Evolutionary conservation across 805 yeast species (phyloP).

Genomic region (Barnettozyma populi): DNA sequence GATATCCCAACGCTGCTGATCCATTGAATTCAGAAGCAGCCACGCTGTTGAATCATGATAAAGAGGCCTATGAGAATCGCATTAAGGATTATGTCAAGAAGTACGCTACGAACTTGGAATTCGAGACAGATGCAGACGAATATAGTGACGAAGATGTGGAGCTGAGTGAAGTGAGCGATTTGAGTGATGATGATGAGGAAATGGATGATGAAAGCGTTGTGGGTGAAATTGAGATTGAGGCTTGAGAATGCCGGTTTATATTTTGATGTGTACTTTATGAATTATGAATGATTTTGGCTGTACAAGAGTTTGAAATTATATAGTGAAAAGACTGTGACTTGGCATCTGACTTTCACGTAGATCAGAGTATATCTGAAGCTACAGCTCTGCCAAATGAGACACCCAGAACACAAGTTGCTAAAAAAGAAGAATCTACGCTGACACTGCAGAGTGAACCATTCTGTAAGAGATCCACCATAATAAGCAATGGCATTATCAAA

Average conservation of each 20-base stretch:
- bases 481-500: no score
- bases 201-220: slow-evolving; percentile 17
- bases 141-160: slow-evolving; percentile 40
- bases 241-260: background rate
- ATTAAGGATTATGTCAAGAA: slow-evolving; percentile 69
- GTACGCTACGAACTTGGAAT: slow-evolving; percentile 49
- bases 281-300: background rate
- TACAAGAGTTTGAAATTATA: no score
- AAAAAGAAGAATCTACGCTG: no score
- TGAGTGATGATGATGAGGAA: slow-evolving; percentile 21
- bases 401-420: no score
- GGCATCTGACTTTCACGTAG: no score
- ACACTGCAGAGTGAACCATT: no score
- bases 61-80: slow-evolving; percentile 55
- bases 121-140: slow-evolving; percentile 41
- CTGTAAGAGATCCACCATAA: no score
- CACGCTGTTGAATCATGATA: slow-evolving; percentile 65
- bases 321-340: no score
- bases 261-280: background rate
- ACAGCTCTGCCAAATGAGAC: no score
- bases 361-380: no score
- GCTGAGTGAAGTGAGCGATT: slow-evolving; percentile 23
- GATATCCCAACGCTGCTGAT: slow-evolving; percentile 92
- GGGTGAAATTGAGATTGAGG: slow-evolving; percentile 14
- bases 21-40: slow-evolving; percentile 92